Evolutionary conservation across 2,329 filamentous ascomycete species (phyloP), one percentile per base, ranked within the genome.

Genomic region (Neopestalotiopsis rosae): DNA sequence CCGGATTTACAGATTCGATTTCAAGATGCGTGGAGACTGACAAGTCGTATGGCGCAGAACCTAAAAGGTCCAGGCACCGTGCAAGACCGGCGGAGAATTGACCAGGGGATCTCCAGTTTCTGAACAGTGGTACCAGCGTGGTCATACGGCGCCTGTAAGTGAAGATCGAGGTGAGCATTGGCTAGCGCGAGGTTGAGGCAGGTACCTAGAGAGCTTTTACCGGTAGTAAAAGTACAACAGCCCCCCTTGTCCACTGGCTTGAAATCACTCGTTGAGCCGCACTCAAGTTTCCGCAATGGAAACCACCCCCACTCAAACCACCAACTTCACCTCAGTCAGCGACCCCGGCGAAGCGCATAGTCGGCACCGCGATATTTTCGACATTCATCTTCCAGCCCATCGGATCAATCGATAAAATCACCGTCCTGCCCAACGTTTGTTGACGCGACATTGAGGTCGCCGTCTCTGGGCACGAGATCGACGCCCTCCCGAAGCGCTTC

Each of bases 241-340:
- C 17, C 38, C 49, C 32, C 63, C 63, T 66, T 56, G 63, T 57
- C 42, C 6, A 24, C 14, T 49, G 62, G 61, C 34, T 49, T 66
- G 42, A 66, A 66, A 56, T 40, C 63, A 34, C 63, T 66, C 63
- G 62, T 49, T 65, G 63, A 66, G 63, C 63, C 63, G 63, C 63
- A 66, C 20, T 57, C 24, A 57, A 24, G 56, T 38, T 49, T 49
- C 63, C 63, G n/a, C 63, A 32, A 12, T 56, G 24, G 57, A 34
- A 38, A 24, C 6, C 38, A 66, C 24, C 63, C 28, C 42, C 63
- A 58, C 42, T 58, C 61, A 64, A 64, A 49, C 38, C 40, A 64
- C 14, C 20, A 24, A 64, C 61, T 34, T 28, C 61, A 64, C 30
- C 61, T 52, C 61, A 52, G 40, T 30, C 57, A 59, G 57, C 24